Base-by-base conservation (phyloP, 495 filamentous ascomycete species). In the Podospora pseudopauciseta region DNA sequence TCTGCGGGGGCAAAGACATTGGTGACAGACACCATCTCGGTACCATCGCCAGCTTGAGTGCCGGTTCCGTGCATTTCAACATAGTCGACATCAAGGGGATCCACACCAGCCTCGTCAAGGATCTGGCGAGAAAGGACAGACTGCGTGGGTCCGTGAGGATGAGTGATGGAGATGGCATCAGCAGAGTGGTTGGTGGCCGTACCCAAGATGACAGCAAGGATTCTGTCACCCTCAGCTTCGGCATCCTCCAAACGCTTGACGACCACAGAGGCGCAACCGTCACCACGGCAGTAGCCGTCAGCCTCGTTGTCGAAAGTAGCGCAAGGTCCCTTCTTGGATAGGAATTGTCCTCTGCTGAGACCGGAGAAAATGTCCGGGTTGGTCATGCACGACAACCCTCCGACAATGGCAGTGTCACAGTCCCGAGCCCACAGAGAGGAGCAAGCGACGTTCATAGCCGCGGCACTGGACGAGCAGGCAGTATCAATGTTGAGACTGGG, bases 61-160 rank as follows among this genome's bases (percentile, higher is more conserved):
- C 92, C 92, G 0, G 92, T 95, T n/a, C 92, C 92, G 75, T 96
- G 92, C 87, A 93, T 92, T 75, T 96, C 92, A 16, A 95, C 87
- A 69, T 94, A 95, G 79, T 88, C 88, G 23, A 94, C 79, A 60
- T 93, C 89, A 64, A 86, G 85, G 2, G 92, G 89, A 65, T 92
- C 86, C 5, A 91, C 82, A 54, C 90, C 86, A 11, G 90, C 88
- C 49, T 90, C 83, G 58, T 89, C 85, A 16, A 94, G 81, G 54
- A 94, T 84, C 28, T 88, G 82, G 18, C 83, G 80, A 68, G 90
- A 94, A n/a, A 94, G 81, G 13, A 84, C 77, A 6, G 89, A 85
- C 74, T 96, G 92, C 0, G 90, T 89, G 2, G 85, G 86, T 2
- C 85, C 87, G 75, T 91, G 89, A n/a, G 92, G 91, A 30, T 90